Evolutionary conservation across 176 grass and related monocot genomes (phyloP).

Genomic region (Typha latifolia): DNA sequence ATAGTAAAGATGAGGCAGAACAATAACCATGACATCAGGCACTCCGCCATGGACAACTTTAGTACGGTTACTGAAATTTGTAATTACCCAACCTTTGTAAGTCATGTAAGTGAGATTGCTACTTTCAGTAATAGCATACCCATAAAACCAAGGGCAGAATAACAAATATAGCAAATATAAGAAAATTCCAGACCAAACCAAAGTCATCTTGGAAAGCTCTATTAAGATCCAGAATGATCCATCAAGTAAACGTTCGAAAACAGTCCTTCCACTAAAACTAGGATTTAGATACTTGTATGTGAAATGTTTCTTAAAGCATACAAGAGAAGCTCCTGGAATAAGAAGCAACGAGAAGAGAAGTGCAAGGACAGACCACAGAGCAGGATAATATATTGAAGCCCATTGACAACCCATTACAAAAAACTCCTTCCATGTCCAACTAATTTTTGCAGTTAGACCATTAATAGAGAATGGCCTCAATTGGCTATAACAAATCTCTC

Average conservation of each 20-base stretch:
- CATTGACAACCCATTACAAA: constrained; percentile 82
- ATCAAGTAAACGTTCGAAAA: constrained; percentile 33
- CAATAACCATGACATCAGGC: constrained; percentile 92
- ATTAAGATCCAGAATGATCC: constrained; percentile 45
- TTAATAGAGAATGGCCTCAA: constrained; percentile 86
- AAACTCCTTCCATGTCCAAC: constrained; percentile 91
- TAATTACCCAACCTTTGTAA: constrained; percentile 61
- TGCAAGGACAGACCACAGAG: constrained; percentile 37
- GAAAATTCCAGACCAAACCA: constrained; percentile 56
- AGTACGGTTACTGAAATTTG: constrained; percentile 16
- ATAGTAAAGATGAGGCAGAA: constrained; percentile 74
- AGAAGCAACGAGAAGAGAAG: constrained; percentile 59
- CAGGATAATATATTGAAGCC: constrained; percentile 61
- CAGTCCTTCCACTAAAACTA: constrained; percentile 27
- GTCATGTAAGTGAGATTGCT: constrained; percentile 55
- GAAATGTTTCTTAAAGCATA: constrained; percentile 43
- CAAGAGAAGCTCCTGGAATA: constrained; percentile 35
- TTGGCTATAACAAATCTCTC: constrained; percentile 44
- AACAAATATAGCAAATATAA: constrained; percentile 65
- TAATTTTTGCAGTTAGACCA: constrained; percentile 48
- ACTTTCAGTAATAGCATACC: constrained; percentile 60
- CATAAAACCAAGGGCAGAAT: constrained; percentile 76
- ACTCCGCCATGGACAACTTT: constrained; percentile 33
- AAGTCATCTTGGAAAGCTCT: constrained; percentile 49
- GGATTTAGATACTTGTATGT: constrained; percentile 29